Evolutionary conservation across 2,329 filamentous ascomycete species (phyloP), one percentile per base, ranked within the genome.

Genomic region (Trichoderma guizhouense): DNA sequence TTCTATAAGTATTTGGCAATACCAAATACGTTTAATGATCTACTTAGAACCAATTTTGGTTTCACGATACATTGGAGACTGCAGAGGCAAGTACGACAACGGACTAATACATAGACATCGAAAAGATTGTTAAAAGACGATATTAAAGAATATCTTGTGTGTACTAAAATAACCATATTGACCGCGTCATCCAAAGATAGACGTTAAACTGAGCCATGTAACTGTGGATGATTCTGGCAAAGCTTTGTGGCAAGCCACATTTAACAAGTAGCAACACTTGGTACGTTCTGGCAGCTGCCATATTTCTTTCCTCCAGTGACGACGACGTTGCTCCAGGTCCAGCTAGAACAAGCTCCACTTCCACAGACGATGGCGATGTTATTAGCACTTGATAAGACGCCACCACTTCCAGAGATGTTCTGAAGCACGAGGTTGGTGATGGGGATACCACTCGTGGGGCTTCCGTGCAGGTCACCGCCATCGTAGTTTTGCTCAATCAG

Each of bases 311-410:
- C 87, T 55, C 88, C 88, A 24, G 84, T 85, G 57, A 89, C 81
- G 32, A 74, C 76, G 61, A 86, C 83, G 60, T 80, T 82, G n/a
- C 76, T 80, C 85, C 86, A 89, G 14, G 82, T 85, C 85, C 87
- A 90, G 77, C 82, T 79, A 28, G 81, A 81, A 28, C 85, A 86
- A 2, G 77, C 77, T 1, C 71, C 73, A 64, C 79, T 79, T 12
- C 84, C 88, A 71, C 88, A 90, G 9, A 88, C 83, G 72, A 89
- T 86, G 73, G 87, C 87, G 73, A 87, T 78, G 68, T 86, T 80
- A 58, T 79, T 82, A 5, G 77, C 84, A 2, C 73, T 76, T 26
- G 77, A 75, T 2, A 76, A 61, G n/a, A 87, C 84, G 0, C 34
- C 67, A 5, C 72, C 65, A 12, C 81, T 79, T 5, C 86, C 86